A percentile compares a stretch with the other conserved stretches of the same genome.
Conservation (phyloP, 139 green algal species). For the Chlamydomonas schloesseri region DNA sequence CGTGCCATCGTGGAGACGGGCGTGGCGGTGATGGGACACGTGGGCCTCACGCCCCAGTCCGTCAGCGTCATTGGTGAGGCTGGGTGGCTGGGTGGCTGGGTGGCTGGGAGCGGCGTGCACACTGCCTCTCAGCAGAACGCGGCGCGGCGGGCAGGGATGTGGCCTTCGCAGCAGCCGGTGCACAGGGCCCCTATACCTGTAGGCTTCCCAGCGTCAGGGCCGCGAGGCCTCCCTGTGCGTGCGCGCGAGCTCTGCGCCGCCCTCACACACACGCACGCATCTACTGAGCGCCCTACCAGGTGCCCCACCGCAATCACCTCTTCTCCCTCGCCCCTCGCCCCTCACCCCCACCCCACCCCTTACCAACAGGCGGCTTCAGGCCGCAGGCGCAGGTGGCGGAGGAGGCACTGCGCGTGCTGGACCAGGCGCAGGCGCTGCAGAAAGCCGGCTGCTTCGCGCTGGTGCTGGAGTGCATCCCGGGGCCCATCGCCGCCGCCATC, state of each 20-base stretch:
- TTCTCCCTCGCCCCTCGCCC: not conserved
- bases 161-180: too few relatives aligned
- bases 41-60: slow-evolving; percentile 95
- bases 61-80: slow-evolving; percentile 80
- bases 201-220: too few relatives aligned
- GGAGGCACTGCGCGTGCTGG: slow-evolving; percentile 80
- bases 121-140: too few relatives aligned
- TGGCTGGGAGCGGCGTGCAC: too few relatives aligned
- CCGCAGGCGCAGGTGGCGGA: slow-evolving; percentile 87
- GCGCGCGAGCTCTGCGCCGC: too few relatives aligned
- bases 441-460: slow-evolving; percentile 94
- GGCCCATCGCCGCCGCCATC: slow-evolving; percentile 88
- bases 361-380: slow-evolving; percentile 87
- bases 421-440: slow-evolving; percentile 66
- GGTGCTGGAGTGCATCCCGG: slow-evolving; percentile 97
- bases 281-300: too few relatives aligned
- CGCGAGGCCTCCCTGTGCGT: too few relatives aligned
- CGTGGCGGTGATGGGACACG: slow-evolving; percentile 98
- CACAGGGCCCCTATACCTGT: too few relatives aligned
- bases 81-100: not conserved
- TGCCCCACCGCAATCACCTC: not conserved
- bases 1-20: slow-evolving; percentile 90
- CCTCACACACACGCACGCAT: too few relatives aligned
- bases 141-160: too few relatives aligned
- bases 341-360: not conserved